phyloP scores from a whole-genome alignment of 176 grass and related monocot genomes.

The Canna indica region DNA sequence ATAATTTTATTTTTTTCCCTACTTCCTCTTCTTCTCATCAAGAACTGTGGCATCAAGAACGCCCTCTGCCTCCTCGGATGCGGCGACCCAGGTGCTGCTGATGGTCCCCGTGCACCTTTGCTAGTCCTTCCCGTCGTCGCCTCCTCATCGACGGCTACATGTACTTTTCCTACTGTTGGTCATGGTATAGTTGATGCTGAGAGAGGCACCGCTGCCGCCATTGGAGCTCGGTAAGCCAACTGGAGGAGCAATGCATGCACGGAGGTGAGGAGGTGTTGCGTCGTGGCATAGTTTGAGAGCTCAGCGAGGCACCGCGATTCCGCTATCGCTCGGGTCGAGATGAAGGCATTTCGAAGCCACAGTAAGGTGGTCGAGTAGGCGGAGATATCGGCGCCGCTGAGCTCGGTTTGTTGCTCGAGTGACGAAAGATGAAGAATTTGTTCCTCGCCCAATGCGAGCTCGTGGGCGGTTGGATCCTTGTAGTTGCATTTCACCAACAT shows the following conservation, averaged over 20 bases:
- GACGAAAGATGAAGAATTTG: slow-evolving; percentile 37
- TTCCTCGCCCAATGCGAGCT: slow-evolving; percentile 36
- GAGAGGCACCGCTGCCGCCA: slow-evolving; percentile 29
- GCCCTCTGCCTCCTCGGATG: too few species aligned
- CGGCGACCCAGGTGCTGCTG: too few species aligned
- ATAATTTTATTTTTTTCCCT: too few species aligned
- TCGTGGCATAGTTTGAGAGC: slow-evolving; percentile 54
- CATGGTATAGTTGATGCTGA: slow-evolving; percentile 3
- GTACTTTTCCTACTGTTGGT: neutral
- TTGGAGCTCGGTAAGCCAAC: slow-evolving; percentile 46
- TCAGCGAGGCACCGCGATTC: slow-evolving; percentile 68
- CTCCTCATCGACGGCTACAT: slow-evolving; percentile 10
- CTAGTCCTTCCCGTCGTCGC: slow-evolving; percentile 3
- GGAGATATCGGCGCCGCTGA: neutral
- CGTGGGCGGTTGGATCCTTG: slow-evolving; percentile 49
- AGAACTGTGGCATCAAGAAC: too few species aligned
- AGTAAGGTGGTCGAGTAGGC: neutral
- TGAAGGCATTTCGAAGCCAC: slow-evolving; percentile 68
- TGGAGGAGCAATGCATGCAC: slow-evolving; percentile 58
- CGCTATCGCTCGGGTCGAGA: slow-evolving; percentile 62
- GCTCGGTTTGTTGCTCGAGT: neutral
- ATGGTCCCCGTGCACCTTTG: slow-evolving; percentile 21
- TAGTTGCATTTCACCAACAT: slow-evolving; percentile 52
- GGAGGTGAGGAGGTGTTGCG: slow-evolving; percentile 60
- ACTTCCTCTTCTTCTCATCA: too few species aligned